These are phyloP conservation scores for Mercurialis annua DNA, from an alignment of 345 rosid species.

Conservation along the genomic window DNA sequence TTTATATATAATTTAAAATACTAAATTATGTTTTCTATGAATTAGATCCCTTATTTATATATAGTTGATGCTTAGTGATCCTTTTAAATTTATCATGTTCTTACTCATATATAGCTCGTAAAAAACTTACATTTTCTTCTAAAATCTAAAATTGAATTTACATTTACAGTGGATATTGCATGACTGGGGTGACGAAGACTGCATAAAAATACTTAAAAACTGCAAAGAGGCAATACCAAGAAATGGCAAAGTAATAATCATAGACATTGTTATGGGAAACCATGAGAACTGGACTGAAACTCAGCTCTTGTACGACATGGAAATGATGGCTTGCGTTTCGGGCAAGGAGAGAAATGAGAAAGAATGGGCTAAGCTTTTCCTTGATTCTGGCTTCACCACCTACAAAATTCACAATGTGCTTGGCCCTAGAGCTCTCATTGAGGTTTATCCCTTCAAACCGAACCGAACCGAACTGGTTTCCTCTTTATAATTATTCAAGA, in stretches of 20 bases:
- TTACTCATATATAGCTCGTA: too few relatives aligned
- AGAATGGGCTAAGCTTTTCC: conserved; percentile 33
- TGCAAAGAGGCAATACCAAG: conserved; percentile 8
- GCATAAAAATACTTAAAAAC: conserved; percentile 8
- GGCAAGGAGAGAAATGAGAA: conserved; percentile 25
- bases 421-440: conserved; percentile 27
- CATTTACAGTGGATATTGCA: conserved; percentile 11
- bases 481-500: too few relatives aligned
- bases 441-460: conserved; percentile 31
- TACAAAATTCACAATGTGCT: conserved; percentile 20
- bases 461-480: too few relatives aligned
- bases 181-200: conserved; percentile 5
- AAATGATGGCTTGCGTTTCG: neutral
- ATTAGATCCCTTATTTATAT: too few relatives aligned
- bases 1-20: too few relatives aligned
- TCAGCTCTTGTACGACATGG: conserved; percentile 18
- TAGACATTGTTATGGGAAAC: conserved; percentile 11
- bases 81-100: too few relatives aligned
- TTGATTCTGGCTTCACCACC: conserved; percentile 24
- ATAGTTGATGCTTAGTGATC: too few relatives aligned
- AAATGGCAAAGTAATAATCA: neutral
- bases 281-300: conserved; percentile 4
- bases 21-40: too few relatives aligned
- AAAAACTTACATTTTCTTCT: too few relatives aligned
- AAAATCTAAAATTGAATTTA: too few relatives aligned